Evolutionary conservation across 2,329 filamentous ascomycete species (phyloP).

Genomic region (Nannizzia gypsea): DNA sequence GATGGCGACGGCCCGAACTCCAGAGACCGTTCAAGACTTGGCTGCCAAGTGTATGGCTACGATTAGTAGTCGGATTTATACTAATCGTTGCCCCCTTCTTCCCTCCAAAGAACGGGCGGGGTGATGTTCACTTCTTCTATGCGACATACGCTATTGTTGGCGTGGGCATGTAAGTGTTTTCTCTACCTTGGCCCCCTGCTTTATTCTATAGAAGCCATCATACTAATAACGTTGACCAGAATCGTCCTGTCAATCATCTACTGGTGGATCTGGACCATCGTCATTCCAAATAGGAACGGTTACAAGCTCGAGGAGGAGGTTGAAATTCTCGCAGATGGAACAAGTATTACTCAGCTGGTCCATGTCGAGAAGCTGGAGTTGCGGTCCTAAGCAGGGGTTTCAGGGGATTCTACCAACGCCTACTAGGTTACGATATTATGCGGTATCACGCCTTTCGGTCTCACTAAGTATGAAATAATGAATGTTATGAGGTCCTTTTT

Average conservation of each 20-base stretch:
- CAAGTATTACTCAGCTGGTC: slow-evolving; percentile 44
- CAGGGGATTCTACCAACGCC: not conserved
- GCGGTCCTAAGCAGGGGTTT: not conserved
- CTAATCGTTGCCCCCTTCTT: slow-evolving; percentile 13
- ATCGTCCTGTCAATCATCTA: slow-evolving; percentile 46
- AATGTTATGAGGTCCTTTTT: not conserved
- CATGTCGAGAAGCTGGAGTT: not conserved
- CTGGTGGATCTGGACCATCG: slow-evolving; percentile 56
- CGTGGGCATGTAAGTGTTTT: slow-evolving; percentile 29
- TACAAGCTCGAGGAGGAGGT: slow-evolving; percentile 53
- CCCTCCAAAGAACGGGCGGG: slow-evolving; percentile 38
- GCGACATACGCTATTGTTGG: slow-evolving; percentile 44
- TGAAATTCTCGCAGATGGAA: slow-evolving; percentile 53
- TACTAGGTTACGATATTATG: not conserved
- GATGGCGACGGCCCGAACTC: slow-evolving; percentile 48
- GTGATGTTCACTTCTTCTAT: slow-evolving; percentile 39
- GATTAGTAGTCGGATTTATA: slow-evolving; percentile 28
- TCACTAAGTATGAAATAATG: not conserved
- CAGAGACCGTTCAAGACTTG: slow-evolving; percentile 55
- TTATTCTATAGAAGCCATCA: slow-evolving; percentile 2
- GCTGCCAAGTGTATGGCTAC: slow-evolving; percentile 47
- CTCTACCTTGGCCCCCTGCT: not conserved
- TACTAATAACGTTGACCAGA: slow-evolving; percentile 27
- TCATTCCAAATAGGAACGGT: slow-evolving; percentile 47
- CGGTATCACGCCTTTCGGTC: not conserved